Percentiles rank a stretch among this genome's conserved stretches.
phyloP scores from a whole-genome alignment of 1,284 basidiomycete genomes.

The Pseudomicrostroma phylloplanum region DNA sequence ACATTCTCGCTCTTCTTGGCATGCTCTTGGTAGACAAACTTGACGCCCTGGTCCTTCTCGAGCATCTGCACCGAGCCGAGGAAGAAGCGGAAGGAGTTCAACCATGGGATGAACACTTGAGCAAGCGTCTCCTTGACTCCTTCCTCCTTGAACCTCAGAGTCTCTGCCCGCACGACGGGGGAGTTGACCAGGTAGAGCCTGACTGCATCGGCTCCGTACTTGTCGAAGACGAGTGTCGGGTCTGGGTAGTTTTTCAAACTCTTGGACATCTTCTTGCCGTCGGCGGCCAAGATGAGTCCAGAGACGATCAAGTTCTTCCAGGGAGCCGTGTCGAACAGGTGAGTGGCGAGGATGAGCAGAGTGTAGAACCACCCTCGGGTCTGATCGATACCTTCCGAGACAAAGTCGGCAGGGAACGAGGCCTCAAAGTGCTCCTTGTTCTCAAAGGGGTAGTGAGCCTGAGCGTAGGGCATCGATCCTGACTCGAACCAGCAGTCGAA shows the following conservation, averaged over 20 bases:
- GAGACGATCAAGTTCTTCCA: constrained; percentile 99
- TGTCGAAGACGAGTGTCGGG: constrained; percentile 80
- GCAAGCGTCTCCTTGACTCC: constrained; percentile 95
- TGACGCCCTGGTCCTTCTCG: constrained; percentile 71
- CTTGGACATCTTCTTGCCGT: constrained; percentile 99
- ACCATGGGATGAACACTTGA: constrained; percentile 93
- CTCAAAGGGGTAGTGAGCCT: constrained; percentile 96
- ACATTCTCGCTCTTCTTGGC: constrained; percentile 82
- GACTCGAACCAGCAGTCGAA: constrained; percentile 99
- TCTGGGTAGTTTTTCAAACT: constrained; percentile 98
- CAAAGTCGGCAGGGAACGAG: constrained; percentile 93
- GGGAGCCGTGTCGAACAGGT: constrained; percentile 84
- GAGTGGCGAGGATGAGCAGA: constrained; percentile 86
- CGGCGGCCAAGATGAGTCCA: constrained; percentile 90
- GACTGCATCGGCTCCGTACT: constrained; percentile 92
- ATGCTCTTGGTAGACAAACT: constrained; percentile 81
- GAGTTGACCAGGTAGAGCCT: constrained; percentile 99
- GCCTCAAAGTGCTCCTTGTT: constrained; percentile 75
- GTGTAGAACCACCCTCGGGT: constrained; percentile 97
- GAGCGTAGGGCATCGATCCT: constrained; percentile 98
- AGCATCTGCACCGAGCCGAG: constrained; percentile 85
- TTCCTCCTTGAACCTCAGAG: constrained; percentile 93
- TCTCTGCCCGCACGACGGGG: constrained; percentile 94
- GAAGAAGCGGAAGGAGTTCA: constrained; percentile 99
- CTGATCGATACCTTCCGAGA: constrained; percentile 77